Conservation (phyloP, 257 asterid species). For the Capsicum baccatum region DNA sequence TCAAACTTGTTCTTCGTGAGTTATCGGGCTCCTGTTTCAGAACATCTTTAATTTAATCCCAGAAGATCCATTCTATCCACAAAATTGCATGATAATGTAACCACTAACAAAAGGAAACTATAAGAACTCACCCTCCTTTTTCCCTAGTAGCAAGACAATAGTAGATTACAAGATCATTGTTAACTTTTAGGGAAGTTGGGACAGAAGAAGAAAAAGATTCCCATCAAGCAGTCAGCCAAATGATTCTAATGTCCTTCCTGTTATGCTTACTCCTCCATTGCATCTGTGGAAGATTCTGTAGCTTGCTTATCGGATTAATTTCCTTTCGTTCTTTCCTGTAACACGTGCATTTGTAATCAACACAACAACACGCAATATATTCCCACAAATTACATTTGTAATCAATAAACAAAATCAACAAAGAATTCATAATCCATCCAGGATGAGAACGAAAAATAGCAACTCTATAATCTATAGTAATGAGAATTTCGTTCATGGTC, state of each 20-base stretch:
- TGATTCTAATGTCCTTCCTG: not conserved
- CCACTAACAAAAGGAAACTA: not conserved
- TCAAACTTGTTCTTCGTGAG: not conserved
- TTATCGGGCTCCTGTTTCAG: not conserved
- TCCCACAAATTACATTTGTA: too few relatives aligned
- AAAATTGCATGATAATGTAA: not conserved
- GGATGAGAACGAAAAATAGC: too few relatives aligned
- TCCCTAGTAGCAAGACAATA: not conserved
- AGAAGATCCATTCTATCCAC: not conserved
- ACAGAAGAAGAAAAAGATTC: not conserved
- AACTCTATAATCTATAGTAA: too few relatives aligned
- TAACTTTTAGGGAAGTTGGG: not conserved
- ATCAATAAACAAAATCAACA: too few relatives aligned
- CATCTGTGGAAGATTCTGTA: constrained; percentile 50
- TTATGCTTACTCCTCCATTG: constrained; percentile 63
- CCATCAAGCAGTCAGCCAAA: not conserved
- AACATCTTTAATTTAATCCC: not conserved
- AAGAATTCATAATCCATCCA: too few relatives aligned
- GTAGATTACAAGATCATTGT: constrained; percentile 9
- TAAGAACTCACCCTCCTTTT: not conserved
- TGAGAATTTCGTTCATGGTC: too few relatives aligned
- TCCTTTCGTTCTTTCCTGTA: too few relatives aligned
- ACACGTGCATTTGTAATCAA: too few relatives aligned
- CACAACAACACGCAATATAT: too few relatives aligned
- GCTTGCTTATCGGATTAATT: not conserved